phyloP scores from a whole-genome alignment of 352 stramenopile genomes.

The Globisporangium alternatum region DNA sequence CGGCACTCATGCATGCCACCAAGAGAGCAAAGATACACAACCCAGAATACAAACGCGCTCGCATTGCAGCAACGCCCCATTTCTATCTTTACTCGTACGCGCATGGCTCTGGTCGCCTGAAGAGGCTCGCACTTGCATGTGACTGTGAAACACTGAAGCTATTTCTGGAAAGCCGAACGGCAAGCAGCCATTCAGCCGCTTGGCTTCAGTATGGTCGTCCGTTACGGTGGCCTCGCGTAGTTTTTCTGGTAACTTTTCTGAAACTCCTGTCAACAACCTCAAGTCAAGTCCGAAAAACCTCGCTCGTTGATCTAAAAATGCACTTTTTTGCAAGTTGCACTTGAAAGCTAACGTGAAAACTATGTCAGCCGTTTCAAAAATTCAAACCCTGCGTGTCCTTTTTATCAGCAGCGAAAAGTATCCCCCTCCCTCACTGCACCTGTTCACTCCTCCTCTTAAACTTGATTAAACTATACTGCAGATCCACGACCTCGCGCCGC shows the following conservation, averaged over 20 bases:
- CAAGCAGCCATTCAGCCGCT: neutral
- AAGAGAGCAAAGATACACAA: neutral
- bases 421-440: slow-evolving; percentile 2
- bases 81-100: neutral
- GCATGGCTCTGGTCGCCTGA: neutral
- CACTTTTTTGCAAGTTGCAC: slow-evolving; percentile 1
- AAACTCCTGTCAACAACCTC: neutral
- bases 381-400: slow-evolving; percentile 32
- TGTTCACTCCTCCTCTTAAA: neutral
- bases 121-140: neutral
- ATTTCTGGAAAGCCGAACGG: neutral
- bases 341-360: slow-evolving; percentile 1
- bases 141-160: neutral
- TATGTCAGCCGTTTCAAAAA: slow-evolving; percentile 28
- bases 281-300: neutral
- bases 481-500: neutral
- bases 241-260: neutral
- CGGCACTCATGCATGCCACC: neutral
- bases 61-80: neutral
- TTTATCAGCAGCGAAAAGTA: slow-evolving; percentile 7
- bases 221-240: neutral
- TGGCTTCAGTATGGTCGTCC: slow-evolving; percentile 13
- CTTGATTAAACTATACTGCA: neutral
- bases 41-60: neutral
- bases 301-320: neutral